phyloP scores from a whole-genome alignment of 2,329 filamentous ascomycete genomes.

The Hypoxylon sp. region DNA sequence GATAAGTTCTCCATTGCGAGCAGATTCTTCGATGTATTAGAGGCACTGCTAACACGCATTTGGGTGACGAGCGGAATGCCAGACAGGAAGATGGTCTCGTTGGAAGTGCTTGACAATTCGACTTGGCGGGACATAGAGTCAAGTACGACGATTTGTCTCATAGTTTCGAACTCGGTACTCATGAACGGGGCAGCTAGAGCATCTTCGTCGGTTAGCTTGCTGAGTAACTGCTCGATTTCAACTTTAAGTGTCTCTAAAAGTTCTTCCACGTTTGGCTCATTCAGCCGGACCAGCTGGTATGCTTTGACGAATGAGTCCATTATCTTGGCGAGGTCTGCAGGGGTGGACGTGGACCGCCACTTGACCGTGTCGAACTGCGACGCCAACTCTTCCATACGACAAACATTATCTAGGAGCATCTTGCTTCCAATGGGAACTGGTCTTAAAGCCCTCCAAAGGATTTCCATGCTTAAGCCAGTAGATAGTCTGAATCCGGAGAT shows the following conservation, averaged over 20 bases:
- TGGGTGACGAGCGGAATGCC: slow-evolving; percentile 54
- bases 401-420: slow-evolving; percentile 55
- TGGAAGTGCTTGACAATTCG: slow-evolving; percentile 37
- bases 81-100: slow-evolving; percentile 59
- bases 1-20: slow-evolving; percentile 59
- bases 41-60: slow-evolving; percentile 53
- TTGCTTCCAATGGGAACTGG: slow-evolving; percentile 65
- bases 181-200: slow-evolving; percentile 58
- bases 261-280: slow-evolving; percentile 52
- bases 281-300: slow-evolving; percentile 63
- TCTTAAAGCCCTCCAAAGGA: slow-evolving; percentile 76
- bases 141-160: slow-evolving; percentile 62
- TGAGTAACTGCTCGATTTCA: slow-evolving; percentile 63
- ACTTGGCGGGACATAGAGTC: slow-evolving; percentile 42
- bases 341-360: slow-evolving; percentile 64
- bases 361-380: slow-evolving; percentile 67
- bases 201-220: slow-evolving; percentile 52
- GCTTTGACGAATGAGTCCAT: slow-evolving; percentile 64
- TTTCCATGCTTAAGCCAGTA: slow-evolving; percentile 82
- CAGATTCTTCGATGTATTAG: slow-evolving; percentile 51
- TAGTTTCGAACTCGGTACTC: slow-evolving; percentile 62
- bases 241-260: slow-evolving; percentile 59
- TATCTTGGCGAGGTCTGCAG: slow-evolving; percentile 61
- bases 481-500: slow-evolving; percentile 74
- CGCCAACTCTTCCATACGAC: slow-evolving; percentile 64